Conservation (phyloP, 768 basidiomycete genomes). For the Pleurotus sapidus region DNA sequence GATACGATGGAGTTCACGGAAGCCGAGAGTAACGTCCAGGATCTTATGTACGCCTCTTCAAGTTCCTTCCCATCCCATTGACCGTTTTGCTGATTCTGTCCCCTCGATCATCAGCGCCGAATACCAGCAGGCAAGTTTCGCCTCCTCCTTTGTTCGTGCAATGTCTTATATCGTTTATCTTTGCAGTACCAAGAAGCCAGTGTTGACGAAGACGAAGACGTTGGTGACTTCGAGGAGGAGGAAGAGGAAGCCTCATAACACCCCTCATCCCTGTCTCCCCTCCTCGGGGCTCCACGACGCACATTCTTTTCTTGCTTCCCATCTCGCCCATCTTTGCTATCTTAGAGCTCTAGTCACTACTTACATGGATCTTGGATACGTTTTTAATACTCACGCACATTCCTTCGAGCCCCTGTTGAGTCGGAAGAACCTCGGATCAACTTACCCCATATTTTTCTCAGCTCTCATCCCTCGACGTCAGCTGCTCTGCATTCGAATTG, state of each 20-base stretch:
- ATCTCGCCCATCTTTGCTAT: background rate
- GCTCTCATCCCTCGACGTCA: too few species aligned
- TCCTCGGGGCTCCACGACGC: too few species aligned
- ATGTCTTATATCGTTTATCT: background rate
- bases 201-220: conserved; percentile 39
- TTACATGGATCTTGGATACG: background rate
- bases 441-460: background rate
- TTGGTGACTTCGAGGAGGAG: conserved; percentile 29
- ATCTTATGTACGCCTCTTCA: conserved; percentile 64
- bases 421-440: background rate
- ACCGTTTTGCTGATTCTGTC: conserved; percentile 2
- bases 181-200: conserved; percentile 61
- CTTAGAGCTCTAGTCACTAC: background rate
- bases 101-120: conserved; percentile 57
- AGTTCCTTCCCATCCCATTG: background rate
- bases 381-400: background rate
- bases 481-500: too few species aligned
- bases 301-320: background rate
- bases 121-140: conserved; percentile 71
- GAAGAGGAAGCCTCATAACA: conserved; percentile 8
- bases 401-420: background rate
- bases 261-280: background rate
- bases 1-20: conserved; percentile 84
- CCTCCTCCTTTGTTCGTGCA: background rate
- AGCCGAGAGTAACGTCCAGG: conserved; percentile 79